Evolutionary conservation across 2,329 filamentous ascomycete genomes (phyloP).

Genomic region (Gremmenia infestans): DNA sequence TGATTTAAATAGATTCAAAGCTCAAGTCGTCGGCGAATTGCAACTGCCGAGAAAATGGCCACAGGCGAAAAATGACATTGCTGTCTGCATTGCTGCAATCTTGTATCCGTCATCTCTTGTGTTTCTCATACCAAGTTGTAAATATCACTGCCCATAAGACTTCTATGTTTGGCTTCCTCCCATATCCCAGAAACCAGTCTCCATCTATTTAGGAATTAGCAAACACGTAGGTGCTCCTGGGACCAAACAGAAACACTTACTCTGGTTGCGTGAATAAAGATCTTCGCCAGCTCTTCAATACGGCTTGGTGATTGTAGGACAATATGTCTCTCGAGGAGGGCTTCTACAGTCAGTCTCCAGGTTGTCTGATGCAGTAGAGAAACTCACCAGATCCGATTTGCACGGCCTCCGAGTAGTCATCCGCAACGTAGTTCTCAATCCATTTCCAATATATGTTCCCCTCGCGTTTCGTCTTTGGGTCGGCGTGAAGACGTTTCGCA

Average conservation of each 20-base stretch:
- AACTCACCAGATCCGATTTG: constrained; percentile 60
- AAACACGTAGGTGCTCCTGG: neutral
- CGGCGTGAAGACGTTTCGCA: constrained; percentile 63
- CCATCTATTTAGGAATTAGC: constrained; percentile 48
- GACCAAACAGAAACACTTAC: constrained; percentile 40
- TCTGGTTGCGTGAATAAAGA: constrained; percentile 85
- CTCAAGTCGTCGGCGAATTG: too few relatives aligned
- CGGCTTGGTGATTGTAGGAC: constrained; percentile 66
- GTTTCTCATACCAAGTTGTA: too few relatives aligned
- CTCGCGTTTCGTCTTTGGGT: constrained; percentile 54
- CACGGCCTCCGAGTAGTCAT: constrained; percentile 73
- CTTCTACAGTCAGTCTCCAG: constrained; percentile 35
- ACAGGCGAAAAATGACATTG: too few relatives aligned
- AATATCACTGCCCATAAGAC: neutral
- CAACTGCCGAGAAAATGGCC: too few relatives aligned
- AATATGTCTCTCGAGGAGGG: constrained; percentile 70
- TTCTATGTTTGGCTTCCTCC: constrained; percentile 36
- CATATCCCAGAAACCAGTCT: constrained; percentile 74
- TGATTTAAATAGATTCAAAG: too few relatives aligned
- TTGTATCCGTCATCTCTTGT: too few relatives aligned
- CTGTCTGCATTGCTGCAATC: too few relatives aligned
- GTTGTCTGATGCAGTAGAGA: neutral
- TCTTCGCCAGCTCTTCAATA: constrained; percentile 75
- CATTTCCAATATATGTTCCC: constrained; percentile 81
- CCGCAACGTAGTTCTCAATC: constrained; percentile 83